A percentile compares a stretch with the other conserved stretches of the same genome.
These are phyloP conservation scores for Pythium vanterpoolii DNA, from an alignment of 352 stramenopile species.

Conservation along the genomic window DNA sequence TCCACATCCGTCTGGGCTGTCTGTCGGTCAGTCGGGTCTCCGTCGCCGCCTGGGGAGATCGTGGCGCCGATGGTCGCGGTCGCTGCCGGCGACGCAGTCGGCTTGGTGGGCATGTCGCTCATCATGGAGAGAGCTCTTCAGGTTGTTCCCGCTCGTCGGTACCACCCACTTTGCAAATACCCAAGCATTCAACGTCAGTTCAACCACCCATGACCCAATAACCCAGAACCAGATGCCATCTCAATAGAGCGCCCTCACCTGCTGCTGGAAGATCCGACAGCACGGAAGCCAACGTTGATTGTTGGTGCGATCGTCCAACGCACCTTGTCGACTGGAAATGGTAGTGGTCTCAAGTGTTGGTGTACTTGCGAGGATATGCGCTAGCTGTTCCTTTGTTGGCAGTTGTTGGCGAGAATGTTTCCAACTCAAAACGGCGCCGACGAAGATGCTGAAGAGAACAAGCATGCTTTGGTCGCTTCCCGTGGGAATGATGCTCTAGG, in stretches of 20 bases:
- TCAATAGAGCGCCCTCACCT: too few species aligned
- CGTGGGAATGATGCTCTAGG: constrained; percentile 28
- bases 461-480: constrained; percentile 6
- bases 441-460: constrained; percentile 1
- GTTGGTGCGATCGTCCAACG: too few species aligned
- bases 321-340: too few species aligned
- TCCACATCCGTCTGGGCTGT: not conserved
- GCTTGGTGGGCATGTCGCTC: constrained; percentile 12
- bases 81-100: too few species aligned
- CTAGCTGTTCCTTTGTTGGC: not conserved
- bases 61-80: not conserved
- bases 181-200: constrained; percentile 7
- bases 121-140: constrained; percentile 21
- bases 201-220: constrained; percentile 11
- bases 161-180: constrained; percentile 18
- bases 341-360: too few species aligned
- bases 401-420: not conserved
- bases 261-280: not conserved
- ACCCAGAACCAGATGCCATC: not conserved
- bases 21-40: not conserved
- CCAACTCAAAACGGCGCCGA: not conserved
- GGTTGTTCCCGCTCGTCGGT: constrained; percentile 25
- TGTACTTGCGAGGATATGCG: too few species aligned
- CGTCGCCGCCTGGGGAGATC: not conserved
- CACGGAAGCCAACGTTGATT: not conserved